Base-by-base conservation (phyloP, 306 rosid species). In the Fagus sylvatica region DNA sequence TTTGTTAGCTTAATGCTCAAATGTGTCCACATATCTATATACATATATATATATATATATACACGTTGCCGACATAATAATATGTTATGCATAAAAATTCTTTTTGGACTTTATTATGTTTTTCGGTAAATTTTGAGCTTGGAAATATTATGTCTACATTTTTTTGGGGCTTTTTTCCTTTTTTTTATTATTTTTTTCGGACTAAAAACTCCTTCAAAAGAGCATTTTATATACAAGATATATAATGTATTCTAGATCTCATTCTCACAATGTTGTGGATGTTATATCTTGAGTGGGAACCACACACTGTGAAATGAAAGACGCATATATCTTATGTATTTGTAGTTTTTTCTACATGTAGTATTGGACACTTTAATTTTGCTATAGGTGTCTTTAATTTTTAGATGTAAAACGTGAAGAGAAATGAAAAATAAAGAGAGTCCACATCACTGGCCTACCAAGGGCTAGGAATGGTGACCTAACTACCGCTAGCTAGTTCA, bases 401-500 rank as follows among this genome's bases (percentile, higher is more conserved):
- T 34, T 62, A 15, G 22, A 4, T 22, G 42, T 33, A 5, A 59
- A 10, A 10, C 11, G 1, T 15, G 6, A 61, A 61, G 5, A 10
- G 51, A 2, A 17, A n/a, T 8, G 48, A 66, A 17, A 39, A 39
- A 17, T 39, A 16, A 66, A 43, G 84, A 77, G 83, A 82, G 81
- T 84, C 82, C 83, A 84, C 88, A 80, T 77, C 78, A 72, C 64
- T 71, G 75, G 84, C 81, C 80, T 80, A 79, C 78, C 81, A 72
- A 72, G 80, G 76, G 77, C 85, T 83, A 49, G 79, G 85, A 82
- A 74, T 85, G 85, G 85, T 90, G 87, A 85, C 65, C 83, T 78
- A 88, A 87, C 90, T 65, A 82, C 84, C 67, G 61, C 73, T 75
- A 70, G 68, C 56, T 40, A 69, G 75, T 74, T 48, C 79, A 78